Base-by-base conservation (phyloP, 2,329 filamentous ascomycete species). In the Phaeosphaeriaceae sp. region DNA sequence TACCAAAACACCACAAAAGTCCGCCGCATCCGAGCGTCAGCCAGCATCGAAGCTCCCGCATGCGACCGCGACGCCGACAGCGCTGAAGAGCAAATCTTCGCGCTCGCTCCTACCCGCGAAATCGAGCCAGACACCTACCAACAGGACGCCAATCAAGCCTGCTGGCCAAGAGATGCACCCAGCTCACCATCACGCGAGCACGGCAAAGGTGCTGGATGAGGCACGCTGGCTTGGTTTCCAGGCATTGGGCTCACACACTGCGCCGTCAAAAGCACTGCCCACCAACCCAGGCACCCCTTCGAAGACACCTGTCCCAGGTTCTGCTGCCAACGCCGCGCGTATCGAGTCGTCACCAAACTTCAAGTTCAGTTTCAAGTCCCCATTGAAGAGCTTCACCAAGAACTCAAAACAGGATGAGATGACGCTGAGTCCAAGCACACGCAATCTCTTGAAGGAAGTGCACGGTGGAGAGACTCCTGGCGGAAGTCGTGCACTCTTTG, bases 141-240 rank as follows among this genome's bases (percentile, higher is more conserved):
- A 86, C 41, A 85, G 84, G 15, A 87, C 88, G 3, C 84, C 88
- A 6, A 81, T 90, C 66, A 90, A 91, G 79, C 91, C 92, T 22
- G 82, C 89, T 48, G 84, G 85, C 63, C 87, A 89, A 58, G 93
- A 97, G 76, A 97, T 97, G 93, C 93, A 97, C 74, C 94, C 94
- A 9, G 91, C 91, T 80, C 91, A 91, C 73, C 86, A 88, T 56
- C 92, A 95, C 56, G 84, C 86, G 53, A 89, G 84, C 63, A 93
- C 91, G 21, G 90, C 88, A 61, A 91, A 90, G 53, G 83, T 91
- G 46, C 86, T 90, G 1, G 93, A 95, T 24, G 92, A 93, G 11
- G 92, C 90, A 6, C 83, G 95, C 45, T 87, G 90, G 70, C 84
- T 96, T 21, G 93, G 93, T 17, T 97, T 97, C 77, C 86, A 87